These are phyloP conservation scores for Camellia granthamiana DNA, from an alignment of 148 eudicot genomes.

Conservation along the genomic window DNA sequence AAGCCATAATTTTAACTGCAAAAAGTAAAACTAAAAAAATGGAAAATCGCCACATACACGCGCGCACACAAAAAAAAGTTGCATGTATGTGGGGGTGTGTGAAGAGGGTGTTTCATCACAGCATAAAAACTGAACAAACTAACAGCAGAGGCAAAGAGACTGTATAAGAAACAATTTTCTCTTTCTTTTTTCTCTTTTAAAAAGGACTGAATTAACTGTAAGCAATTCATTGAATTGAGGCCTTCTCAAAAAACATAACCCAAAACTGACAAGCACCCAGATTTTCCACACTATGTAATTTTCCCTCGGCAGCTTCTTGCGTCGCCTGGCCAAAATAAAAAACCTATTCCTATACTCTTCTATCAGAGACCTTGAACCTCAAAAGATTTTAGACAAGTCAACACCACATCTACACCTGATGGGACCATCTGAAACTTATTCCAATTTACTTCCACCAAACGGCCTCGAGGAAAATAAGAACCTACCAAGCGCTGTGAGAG, in stretches of 20 bases:
- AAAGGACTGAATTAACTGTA: constrained; percentile 22
- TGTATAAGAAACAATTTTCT: not conserved
- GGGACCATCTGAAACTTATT: constrained; percentile 22
- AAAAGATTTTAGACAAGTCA: not conserved
- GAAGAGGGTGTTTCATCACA: too few relatives aligned
- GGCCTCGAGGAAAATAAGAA: not conserved
- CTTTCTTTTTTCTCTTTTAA: constrained; percentile 6
- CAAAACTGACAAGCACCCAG: constrained; percentile 27
- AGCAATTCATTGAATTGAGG: constrained; percentile 16
- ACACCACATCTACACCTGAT: too few relatives aligned
- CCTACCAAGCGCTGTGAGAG: constrained; percentile 9
- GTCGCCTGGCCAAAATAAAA: too few relatives aligned
- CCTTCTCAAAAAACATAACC: constrained; percentile 12
- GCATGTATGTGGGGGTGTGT: too few relatives aligned
- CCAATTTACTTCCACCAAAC: constrained; percentile 26
- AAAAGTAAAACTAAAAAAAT: too few relatives aligned
- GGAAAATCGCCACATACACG: too few relatives aligned
- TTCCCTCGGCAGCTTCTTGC: not conserved
- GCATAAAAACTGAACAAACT: not conserved
- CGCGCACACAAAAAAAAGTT: too few relatives aligned
- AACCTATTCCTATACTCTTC: constrained; percentile 18
- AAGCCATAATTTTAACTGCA: too few relatives aligned
- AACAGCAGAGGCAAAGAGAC: not conserved
- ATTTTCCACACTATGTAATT: constrained; percentile 22
- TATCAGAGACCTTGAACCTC: constrained; percentile 14